Evolutionary conservation across 805 yeast species (phyloP).

Genomic region (Cyberlindnera samutprakarnensis): DNA sequence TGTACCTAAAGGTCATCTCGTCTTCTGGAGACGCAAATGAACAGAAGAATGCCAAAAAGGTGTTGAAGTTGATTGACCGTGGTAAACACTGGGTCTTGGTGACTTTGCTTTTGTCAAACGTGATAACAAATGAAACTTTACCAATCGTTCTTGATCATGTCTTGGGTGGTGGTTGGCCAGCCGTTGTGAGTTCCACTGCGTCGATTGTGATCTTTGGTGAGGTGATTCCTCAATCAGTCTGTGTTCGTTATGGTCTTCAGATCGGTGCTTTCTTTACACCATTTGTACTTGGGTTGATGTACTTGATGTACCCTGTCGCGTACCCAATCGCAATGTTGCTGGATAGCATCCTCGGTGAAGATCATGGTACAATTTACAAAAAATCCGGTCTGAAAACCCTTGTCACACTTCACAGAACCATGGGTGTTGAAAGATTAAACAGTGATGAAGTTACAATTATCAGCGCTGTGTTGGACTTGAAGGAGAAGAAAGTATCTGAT

Average conservation of each 20-base stretch:
- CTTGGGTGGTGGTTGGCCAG: constrained; percentile 96
- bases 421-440: constrained; percentile 91
- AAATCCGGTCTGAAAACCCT: constrained; percentile 89
- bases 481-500: constrained; percentile 77
- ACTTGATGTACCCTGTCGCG: constrained; percentile 84
- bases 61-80: constrained; percentile 58
- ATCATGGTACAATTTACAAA: constrained; percentile 91
- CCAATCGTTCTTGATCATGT: constrained; percentile 91
- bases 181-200: constrained; percentile 89
- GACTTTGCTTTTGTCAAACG: constrained; percentile 77
- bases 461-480: constrained; percentile 86
- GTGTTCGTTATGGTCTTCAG: constrained; percentile 87
- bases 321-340: constrained; percentile 80
- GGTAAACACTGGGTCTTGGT: constrained; percentile 98
- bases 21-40: constrained; percentile 76
- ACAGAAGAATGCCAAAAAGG: constrained; percentile 60
- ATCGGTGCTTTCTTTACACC: constrained; percentile 90
- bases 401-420: constrained; percentile 86
- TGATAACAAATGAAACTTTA: constrained; percentile 87
- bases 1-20: constrained; percentile 82
- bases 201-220: constrained; percentile 94
- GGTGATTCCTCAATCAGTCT: constrained; percentile 88
- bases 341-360: constrained; percentile 84
- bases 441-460: constrained; percentile 96
- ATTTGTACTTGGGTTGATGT: constrained; percentile 79